Percentiles rank a stretch among this genome's conserved stretches.
Evolutionary conservation across 768 basidiomycete genomes (phyloP).

Genomic region (Kwoniella sp.): DNA sequence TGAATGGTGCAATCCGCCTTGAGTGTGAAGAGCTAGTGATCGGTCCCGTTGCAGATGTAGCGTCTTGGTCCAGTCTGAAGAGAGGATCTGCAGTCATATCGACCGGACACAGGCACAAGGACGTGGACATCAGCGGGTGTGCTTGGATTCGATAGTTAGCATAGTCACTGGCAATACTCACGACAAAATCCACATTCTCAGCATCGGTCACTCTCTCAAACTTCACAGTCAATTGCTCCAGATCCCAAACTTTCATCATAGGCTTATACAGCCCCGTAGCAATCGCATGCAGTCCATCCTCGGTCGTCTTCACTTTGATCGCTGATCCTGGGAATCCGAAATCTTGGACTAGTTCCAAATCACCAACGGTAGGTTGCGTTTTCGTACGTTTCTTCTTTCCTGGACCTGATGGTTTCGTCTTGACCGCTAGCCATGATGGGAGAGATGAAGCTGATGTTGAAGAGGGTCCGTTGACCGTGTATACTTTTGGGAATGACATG

Average conservation of each 20-base stretch:
- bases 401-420: constrained; percentile 50
- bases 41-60: constrained; percentile 94
- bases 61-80: constrained; percentile 99
- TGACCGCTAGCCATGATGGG: constrained; percentile 83
- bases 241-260: constrained; percentile 92
- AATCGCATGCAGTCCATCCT: constrained; percentile 87
- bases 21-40: constrained; percentile 91
- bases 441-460: constrained; percentile 84
- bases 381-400: constrained; percentile 52
- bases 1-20: constrained; percentile 86
- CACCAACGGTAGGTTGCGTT: constrained; percentile 67
- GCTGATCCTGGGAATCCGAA: constrained; percentile 98
- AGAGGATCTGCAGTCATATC: constrained; percentile 84
- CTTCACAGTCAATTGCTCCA: constrained; percentile 87
- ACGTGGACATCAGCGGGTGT: no score
- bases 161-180: no score
- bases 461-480: constrained; percentile 92
- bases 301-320: constrained; percentile 83
- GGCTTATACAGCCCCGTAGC: constrained; percentile 98
- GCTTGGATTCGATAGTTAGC: no score
- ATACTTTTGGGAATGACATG: constrained; percentile 65
- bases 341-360: constrained; percentile 88
- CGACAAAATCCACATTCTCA: constrained; percentile 97
- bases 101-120: neutral
- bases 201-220: constrained; percentile 94